These are phyloP conservation scores for Ceratobasidium sp. DNA, from an alignment of 1,284 basidiomycete species.

Conservation along the genomic window DNA sequence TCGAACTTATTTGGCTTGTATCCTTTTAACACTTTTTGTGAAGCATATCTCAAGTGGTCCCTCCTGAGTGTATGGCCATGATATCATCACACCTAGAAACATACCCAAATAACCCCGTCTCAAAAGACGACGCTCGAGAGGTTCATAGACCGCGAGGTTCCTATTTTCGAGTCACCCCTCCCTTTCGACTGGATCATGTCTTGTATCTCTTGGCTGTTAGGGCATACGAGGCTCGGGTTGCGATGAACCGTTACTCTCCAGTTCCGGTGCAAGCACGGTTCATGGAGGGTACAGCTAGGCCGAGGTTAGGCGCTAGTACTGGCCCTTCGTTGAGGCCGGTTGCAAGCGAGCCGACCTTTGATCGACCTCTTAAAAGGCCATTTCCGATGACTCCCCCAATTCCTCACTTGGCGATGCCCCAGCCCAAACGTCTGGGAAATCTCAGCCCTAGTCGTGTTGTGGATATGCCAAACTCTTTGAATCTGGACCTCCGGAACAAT, in stretches of 20 bases:
- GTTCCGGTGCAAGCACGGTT: slow-evolving; percentile 17
- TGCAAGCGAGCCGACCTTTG: slow-evolving; percentile 21
- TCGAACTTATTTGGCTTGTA: neutral
- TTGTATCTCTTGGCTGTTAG: slow-evolving; percentile 24
- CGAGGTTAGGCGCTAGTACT: neutral
- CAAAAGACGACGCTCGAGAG: neutral
- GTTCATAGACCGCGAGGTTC: neutral
- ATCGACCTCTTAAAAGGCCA: slow-evolving; percentile 17
- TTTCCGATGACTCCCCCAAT: slow-evolving; percentile 23
- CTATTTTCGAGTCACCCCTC: slow-evolving; percentile 28
- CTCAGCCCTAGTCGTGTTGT: neutral
- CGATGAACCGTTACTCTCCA: slow-evolving; percentile 21
- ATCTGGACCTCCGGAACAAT: slow-evolving; percentile 23
- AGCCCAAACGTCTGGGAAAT: slow-evolving; percentile 1
- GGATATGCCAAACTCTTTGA: slow-evolving; percentile 1
- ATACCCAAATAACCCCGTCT: neutral
- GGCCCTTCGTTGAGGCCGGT: slow-evolving; percentile 14
- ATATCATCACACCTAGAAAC: slow-evolving; percentile 43
- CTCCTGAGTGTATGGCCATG: slow-evolving; percentile 49
- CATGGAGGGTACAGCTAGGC: neutral
- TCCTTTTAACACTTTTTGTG: slow-evolving; percentile 4
- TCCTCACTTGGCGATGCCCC: neutral
- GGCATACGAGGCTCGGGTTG: slow-evolving; percentile 34
- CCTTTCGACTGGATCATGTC: slow-evolving; percentile 27
- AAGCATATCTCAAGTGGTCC: slow-evolving; percentile 64